Evolutionary conservation across 331 rosid genomes (phyloP), one percentile per base, ranked within the genome.

Genomic region (Quercus phellos): DNA sequence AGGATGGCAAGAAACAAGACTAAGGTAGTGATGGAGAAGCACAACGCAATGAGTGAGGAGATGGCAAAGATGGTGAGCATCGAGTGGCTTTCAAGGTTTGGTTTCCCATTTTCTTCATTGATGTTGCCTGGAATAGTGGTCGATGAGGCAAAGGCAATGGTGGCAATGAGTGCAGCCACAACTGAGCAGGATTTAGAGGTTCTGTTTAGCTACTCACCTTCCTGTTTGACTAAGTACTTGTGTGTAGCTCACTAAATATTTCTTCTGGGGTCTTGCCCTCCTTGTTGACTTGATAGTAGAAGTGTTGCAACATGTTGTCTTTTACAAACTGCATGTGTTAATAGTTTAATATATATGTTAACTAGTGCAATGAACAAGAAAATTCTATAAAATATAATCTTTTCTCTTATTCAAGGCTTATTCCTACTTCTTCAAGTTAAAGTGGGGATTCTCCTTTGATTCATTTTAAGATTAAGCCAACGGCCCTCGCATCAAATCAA

Each of bases 121-220:
- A 38, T 78, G 3, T 89, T 87, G 0, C 89, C 83, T 0, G 89
- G 93, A 32, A 83, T 51, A 0, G 83, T 81, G 21, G 88, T 29
- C 7, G 84, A 38, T 5, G 89, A 79, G 72, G 91, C 82, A 8
- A 83, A 89, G 42, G 89, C 88, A 0, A 87, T 83, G 0, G 89
- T 81, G 68, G 89, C 90, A 6, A 89, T 72, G 30, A 89, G 75
- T 29, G 88, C 87, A 2, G 88, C 88, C 42, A 87, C 88, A 5
- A 87, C 13, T 0, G 91, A 87, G 84, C 87, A 85, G 1, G 93
- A 84, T 42, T 80, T 68, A 0, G 91, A 75, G 56, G 84, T 87
- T 59, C 42, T 75, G 35, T 56, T 79, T 1, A 89, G 85, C 93
- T 90, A 89, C 2, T 72, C 29, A 2, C 58, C 71, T 1, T 82